Conservation (phyloP, 805 yeast genomes). For the Metschnikowia dekortorum region DNA sequence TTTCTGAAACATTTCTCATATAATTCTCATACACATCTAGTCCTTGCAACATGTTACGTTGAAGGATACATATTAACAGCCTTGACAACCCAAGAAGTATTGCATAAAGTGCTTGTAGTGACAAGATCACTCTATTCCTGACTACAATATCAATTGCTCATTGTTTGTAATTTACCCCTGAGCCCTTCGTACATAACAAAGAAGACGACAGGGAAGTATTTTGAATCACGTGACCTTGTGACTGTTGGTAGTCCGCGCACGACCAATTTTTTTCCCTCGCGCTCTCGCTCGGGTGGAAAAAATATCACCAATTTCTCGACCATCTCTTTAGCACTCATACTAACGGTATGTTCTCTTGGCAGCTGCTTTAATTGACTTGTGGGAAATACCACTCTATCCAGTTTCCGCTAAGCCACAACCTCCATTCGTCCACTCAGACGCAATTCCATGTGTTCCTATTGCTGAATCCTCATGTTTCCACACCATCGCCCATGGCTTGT, state of each 20-base stretch:
- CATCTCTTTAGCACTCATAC: conserved; percentile 9
- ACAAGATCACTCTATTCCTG: too few relatives aligned
- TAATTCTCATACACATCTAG: not conserved
- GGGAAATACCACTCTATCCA: conserved; percentile 97
- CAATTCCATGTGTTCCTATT: too few relatives aligned
- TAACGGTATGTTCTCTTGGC: conserved; percentile 14
- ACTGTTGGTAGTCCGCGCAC: conserved; percentile 16
- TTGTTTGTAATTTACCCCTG: too few relatives aligned
- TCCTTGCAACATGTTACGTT: not conserved
- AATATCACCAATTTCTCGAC: conserved; percentile 4
- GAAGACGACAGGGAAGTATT: too few relatives aligned
- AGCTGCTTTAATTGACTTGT: conserved; percentile 28
- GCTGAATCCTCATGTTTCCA: too few relatives aligned
- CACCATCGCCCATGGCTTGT: too few relatives aligned
- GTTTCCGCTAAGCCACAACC: conserved; percentile 98
- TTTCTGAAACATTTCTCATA: not conserved
- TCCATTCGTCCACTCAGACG: not conserved
- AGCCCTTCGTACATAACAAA: too few relatives aligned
- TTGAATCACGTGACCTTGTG: conserved; percentile 15
- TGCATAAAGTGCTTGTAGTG: too few relatives aligned
- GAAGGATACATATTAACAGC: too few relatives aligned
- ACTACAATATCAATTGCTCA: too few relatives aligned
- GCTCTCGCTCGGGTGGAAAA: conserved; percentile 8
- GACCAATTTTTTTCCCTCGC: conserved; percentile 14
- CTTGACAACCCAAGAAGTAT: not conserved